A percentile compares a stretch with the other conserved stretches of the same genome.
Conservation (phyloP, 192 early-diverging fungal species). For the Backusella sp. region DNA sequence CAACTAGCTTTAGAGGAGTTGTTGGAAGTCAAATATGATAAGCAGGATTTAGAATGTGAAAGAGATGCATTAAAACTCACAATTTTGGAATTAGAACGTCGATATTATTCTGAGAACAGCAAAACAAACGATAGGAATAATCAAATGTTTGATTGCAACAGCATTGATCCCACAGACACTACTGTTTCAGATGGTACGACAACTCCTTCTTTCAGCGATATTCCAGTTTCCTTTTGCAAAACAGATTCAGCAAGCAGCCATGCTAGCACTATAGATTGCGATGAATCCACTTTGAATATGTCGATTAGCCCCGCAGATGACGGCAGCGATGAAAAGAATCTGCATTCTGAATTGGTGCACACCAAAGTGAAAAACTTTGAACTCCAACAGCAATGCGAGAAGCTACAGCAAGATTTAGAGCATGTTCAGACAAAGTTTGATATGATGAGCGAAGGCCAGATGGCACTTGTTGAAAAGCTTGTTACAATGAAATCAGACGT, state of each 20-base stretch:
- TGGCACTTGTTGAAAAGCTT: constrained; percentile 33
- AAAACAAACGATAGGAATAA: not conserved
- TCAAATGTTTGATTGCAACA: not conserved
- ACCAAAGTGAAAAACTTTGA: constrained; percentile 35
- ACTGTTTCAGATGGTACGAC: not conserved
- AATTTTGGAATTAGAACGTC: constrained; percentile 22
- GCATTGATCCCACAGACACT: not conserved
- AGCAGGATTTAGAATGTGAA: constrained; percentile 44
- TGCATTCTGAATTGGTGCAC: constrained; percentile 21
- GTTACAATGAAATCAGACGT: constrained; percentile 23
- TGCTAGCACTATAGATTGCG: not conserved
- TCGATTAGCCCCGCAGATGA: not conserved
- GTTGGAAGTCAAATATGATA: constrained; percentile 53
- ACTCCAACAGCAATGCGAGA: constrained; percentile 28
- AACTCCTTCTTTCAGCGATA: not conserved
- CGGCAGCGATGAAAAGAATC: not conserved
- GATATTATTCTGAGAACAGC: not conserved
- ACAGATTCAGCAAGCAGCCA: not conserved
- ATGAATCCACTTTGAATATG: not conserved
- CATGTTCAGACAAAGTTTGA: constrained; percentile 28
- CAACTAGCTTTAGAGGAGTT: constrained; percentile 17
- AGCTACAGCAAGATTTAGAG: constrained; percentile 16
- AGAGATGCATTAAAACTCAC: constrained; percentile 54
- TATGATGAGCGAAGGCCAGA: constrained; percentile 34
- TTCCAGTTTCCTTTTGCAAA: not conserved